phyloP scores from a whole-genome alignment of 2,329 filamentous ascomycete species.

The Coleophoma eucalyptorum region DNA sequence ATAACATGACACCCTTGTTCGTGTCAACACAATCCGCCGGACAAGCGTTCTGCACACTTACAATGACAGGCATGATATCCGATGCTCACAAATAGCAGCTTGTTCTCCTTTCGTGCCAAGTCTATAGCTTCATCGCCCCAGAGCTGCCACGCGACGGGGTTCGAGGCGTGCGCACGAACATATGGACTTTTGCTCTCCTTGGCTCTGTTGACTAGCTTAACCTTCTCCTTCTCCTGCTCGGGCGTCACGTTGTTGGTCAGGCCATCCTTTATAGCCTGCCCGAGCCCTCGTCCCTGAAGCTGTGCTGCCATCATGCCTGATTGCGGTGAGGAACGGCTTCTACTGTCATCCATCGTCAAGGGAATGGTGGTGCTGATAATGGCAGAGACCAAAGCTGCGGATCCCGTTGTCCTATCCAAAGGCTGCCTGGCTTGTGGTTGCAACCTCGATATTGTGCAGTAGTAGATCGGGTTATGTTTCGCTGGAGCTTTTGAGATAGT shows the following conservation, averaged over 20 bases:
- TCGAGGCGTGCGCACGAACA: slow-evolving; percentile 71
- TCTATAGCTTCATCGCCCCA: slow-evolving; percentile 75
- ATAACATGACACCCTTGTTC: slow-evolving; percentile 78
- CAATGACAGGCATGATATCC: slow-evolving; percentile 96
- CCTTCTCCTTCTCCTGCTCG: slow-evolving; percentile 13
- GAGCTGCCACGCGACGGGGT: slow-evolving; percentile 88
- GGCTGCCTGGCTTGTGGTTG: too few species aligned
- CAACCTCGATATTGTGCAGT: too few species aligned
- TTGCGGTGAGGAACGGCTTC: too few species aligned
- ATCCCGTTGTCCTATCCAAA: too few species aligned
- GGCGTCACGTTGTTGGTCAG: not conserved
- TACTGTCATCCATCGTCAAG: too few species aligned
- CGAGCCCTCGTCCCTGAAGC: slow-evolving; percentile 19
- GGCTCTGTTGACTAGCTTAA: slow-evolving; percentile 48
- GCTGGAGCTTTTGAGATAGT: not conserved
- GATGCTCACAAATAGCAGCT: slow-evolving; percentile 88
- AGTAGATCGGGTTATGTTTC: too few species aligned
- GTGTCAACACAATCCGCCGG: not conserved
- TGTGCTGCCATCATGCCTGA: slow-evolving; percentile 23
- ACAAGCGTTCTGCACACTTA: slow-evolving; percentile 38
- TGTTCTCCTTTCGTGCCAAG: slow-evolving; percentile 76
- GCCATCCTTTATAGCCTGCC: slow-evolving; percentile 16
- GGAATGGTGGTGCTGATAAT: too few species aligned
- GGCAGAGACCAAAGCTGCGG: too few species aligned
- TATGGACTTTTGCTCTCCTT: slow-evolving; percentile 63